Conservation (phyloP, 1,139 yeast genomes). For the Hyphopichia pseudoburtonii region DNA sequence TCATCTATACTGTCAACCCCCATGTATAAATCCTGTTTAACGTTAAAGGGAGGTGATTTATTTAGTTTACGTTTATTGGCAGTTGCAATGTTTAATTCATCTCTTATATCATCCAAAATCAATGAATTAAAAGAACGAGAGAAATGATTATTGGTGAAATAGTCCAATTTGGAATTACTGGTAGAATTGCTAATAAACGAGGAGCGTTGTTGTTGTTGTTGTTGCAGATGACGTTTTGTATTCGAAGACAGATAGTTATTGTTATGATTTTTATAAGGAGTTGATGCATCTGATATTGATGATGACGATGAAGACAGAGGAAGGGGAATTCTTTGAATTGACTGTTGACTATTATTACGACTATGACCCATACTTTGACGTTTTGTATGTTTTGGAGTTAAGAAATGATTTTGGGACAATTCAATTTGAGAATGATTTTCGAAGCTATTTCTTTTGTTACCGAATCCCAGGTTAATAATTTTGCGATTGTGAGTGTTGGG, state of each 20-base stretch:
- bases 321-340: neutral
- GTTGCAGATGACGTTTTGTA: neutral
- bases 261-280: neutral
- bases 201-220: neutral
- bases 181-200: constrained; percentile 1
- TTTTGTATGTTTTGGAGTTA: constrained; percentile 2
- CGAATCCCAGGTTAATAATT: too few species aligned
- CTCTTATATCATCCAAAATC: constrained; percentile 40
- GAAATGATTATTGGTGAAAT: constrained; percentile 42
- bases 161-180: constrained; percentile 22
- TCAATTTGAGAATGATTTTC: too few species aligned
- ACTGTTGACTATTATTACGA: too few species aligned
- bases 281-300: too few species aligned
- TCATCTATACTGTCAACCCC: constrained; percentile 26
- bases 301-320: neutral
- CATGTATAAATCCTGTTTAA: constrained; percentile 28
- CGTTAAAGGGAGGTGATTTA: constrained; percentile 47
- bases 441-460: neutral
- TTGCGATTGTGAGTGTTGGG: constrained; percentile 1
- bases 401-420: neutral
- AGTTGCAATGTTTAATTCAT: constrained; percentile 13
- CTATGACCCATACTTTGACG: too few species aligned
- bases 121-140: constrained; percentile 47
- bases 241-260: neutral
- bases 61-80: constrained; percentile 24